Evolutionary conservation across 306 rosid species (phyloP), one percentile per base, ranked within the genome.

Genomic region (Pyrus communis): DNA sequence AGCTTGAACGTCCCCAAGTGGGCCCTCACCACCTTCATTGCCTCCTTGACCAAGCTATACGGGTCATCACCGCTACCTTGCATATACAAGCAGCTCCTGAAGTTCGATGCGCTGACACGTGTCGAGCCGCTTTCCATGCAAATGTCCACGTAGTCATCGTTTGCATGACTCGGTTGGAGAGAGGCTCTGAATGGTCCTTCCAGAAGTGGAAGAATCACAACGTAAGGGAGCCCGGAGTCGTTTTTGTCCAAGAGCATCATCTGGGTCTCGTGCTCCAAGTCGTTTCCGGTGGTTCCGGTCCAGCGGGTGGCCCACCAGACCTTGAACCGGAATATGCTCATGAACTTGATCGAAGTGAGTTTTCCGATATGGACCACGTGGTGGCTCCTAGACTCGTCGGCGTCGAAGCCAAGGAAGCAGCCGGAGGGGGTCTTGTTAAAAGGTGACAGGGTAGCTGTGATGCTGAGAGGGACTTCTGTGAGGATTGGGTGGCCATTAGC

Each of bases 261-360:
- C 79, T 88, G 93, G 25, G 96, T 92, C 63, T 88, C 93, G 57
- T 86, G 68, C 43, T 90, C 87, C 4, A 88, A 35, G 15, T 92
- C 85, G 3, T 71, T 15, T 1, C 96, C 97, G 5, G 69, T 80
- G 42, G 14, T 46, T 19, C 97, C 96, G 0, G 38, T 21, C 92
- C 96, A 83, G 11, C 88, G 91, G 25, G 97, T 90, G 79, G 91
- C 85, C 96, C 96, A 92, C 96, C 97, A 88, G 8, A 87, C 70
- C 30, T 92, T 92, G 85, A 90, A 92, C 18, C 93, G 14, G 89
- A 92, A 92, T 12, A 90, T 82, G 79, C 91, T 87, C 62, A 71
- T 80, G 82, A 90, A 92, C 55, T 69, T 76, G 14, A 88, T 87
- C 11, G 74, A 84, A 0, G 0, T 71, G 38, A 92, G 91, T 74